A percentile compares a stretch with the other conserved stretches of the same genome.
Evolutionary conservation across 768 basidiomycete genomes (phyloP).

Genomic region (Cytidiella melzeri): DNA sequence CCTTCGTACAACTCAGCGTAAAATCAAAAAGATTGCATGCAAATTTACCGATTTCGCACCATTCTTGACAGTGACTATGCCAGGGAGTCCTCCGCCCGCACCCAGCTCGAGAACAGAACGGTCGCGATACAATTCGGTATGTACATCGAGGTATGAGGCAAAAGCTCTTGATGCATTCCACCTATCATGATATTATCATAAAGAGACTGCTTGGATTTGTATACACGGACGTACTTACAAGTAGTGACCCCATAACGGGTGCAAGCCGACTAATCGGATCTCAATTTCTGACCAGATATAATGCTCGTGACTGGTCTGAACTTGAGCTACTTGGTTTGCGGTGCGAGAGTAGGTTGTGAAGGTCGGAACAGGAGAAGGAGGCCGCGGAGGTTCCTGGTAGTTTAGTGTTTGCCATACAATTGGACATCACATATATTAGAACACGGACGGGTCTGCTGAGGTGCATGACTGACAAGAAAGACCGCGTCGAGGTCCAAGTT

Average conservation of each 20-base stretch:
- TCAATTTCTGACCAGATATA: constrained; percentile 33
- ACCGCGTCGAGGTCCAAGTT: constrained; percentile 36
- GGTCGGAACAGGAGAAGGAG: constrained; percentile 62
- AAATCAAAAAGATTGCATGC: too few species aligned
- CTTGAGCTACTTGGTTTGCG: constrained; percentile 1
- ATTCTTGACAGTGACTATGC: constrained; percentile 65
- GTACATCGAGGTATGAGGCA: constrained; percentile 60
- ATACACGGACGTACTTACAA: constrained; percentile 38
- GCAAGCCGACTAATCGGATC: constrained; percentile 70
- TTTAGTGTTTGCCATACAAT: too few species aligned
- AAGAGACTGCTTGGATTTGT: not conserved
- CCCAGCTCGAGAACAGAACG: constrained; percentile 78
- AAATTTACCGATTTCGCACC: constrained; percentile 60
- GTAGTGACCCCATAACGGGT: constrained; percentile 79
- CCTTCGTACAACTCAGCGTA: too few species aligned
- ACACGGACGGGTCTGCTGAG: too few species aligned
- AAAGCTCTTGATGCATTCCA: constrained; percentile 79
- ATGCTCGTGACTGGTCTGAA: not conserved
- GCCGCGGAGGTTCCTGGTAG: constrained; percentile 55
- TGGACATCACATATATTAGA: too few species aligned
- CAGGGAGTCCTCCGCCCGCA: constrained; percentile 88
- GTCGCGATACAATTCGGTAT: constrained; percentile 38
- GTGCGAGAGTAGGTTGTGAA: constrained; percentile 40
- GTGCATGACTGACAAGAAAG: constrained; percentile 41
- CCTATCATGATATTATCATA: constrained; percentile 29